Base-by-base conservation (phyloP, 306 rosid species). In the Arachis stenosperma region DNA sequence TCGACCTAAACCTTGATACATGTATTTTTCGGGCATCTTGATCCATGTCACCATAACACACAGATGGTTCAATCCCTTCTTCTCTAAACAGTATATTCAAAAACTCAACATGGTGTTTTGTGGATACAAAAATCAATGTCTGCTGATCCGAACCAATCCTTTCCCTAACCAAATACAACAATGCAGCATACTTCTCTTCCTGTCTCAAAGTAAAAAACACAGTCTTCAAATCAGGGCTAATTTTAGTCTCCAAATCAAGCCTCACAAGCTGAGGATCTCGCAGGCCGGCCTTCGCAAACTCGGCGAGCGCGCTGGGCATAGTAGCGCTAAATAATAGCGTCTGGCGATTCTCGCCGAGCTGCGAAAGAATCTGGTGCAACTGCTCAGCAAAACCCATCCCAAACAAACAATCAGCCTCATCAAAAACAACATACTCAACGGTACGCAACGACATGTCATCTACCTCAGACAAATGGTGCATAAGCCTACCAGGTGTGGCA, bases 401-500 rank as follows among this genome's bases (percentile, higher is more conserved):
- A 12, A 91, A 88, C 5, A 94, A 86, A 77, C 84, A 80, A 84
- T 91, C 97, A 0, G 97, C 98, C 82, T 94, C 97, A 9, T 94
- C 98, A 12, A 91, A 94, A 52, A 91, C 98, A 78, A 91, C 98
- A 62, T 91, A 91, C 75, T 94, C 98, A 17, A 88, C 96, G 1
- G 86, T 82, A 5, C 91, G 90, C 82, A 93, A 70, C 1, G 96
- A 78, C 97, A 91, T 86, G 81, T 91, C 98, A 11, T 91, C 97
- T 47, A 93, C 87, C 85, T 91, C 97, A 39, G 96, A 81, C 81
- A 89, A 73, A 86, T 85, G 98, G 68, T 93, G 98, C 93, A 93
- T 91, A 29, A 93, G 92, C 91, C 98, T 90, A 12, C 98, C 98
- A 2, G 98, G 98, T 50, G 96, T 91, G 37, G 98, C 98, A 69